Evolutionary conservation across 192 early-diverging fungal genomes (phyloP).

Genomic region (Backusella liffmaniae): DNA sequence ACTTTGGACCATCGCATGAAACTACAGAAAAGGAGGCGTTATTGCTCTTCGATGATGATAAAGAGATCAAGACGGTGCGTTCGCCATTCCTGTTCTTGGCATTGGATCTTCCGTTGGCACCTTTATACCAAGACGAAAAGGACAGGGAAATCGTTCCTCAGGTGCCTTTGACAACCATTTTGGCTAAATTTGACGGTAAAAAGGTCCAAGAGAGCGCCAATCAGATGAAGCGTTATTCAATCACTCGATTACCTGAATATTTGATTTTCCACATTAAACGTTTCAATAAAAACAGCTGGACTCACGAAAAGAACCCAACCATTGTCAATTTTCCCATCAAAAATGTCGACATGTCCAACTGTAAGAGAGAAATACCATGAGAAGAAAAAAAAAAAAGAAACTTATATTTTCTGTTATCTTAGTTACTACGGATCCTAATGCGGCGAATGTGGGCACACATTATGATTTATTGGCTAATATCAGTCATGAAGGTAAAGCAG

Average conservation of each 20-base stretch:
- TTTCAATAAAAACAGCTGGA: conserved; percentile 83
- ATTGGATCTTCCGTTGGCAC: conserved; percentile 87
- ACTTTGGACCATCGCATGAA: conserved; percentile 44
- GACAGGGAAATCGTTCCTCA: conserved; percentile 93
- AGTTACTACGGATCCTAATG: conserved; percentile 52
- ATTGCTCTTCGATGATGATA: conserved; percentile 41
- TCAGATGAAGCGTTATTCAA: conserved; percentile 66
- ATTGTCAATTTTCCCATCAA: conserved; percentile 95
- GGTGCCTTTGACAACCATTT: conserved; percentile 74
- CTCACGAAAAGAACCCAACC: conserved; percentile 91
- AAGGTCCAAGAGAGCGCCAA: conserved; percentile 57
- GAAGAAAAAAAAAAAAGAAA: neutral
- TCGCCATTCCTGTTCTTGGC: conserved; percentile 86
- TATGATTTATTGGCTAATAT: conserved; percentile 94
- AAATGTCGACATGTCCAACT: conserved; percentile 79
- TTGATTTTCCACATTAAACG: conserved; percentile 91
- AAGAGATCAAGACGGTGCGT: conserved; percentile 52
- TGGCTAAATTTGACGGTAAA: conserved; percentile 84
- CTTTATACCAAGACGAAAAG: conserved; percentile 84
- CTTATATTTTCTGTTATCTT: conserved; percentile 2
- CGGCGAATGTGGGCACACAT: conserved; percentile 41
- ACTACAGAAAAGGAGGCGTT: conserved; percentile 38
- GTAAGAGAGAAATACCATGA: conserved; percentile 38
- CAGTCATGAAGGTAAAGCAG: conserved; percentile 81
- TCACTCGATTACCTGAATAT: conserved; percentile 77